Evolutionary conservation across 2,329 filamentous ascomycete genomes (phyloP).

Genomic region (Fusarium pseudonygamai): DNA sequence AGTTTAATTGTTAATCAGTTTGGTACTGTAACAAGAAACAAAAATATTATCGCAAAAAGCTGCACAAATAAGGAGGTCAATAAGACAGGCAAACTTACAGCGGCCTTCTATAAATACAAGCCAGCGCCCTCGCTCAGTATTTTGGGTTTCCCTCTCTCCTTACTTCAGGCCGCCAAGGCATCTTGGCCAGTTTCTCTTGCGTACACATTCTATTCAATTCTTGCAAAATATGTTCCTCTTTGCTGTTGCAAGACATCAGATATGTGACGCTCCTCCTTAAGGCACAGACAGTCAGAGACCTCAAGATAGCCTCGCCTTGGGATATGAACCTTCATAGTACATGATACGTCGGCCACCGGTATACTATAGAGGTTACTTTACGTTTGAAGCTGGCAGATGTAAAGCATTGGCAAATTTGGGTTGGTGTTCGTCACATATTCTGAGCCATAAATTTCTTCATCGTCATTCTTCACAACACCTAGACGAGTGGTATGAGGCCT

Average conservation of each 20-base stretch:
- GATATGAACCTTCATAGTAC: accelerated
- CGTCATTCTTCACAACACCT: not conserved
- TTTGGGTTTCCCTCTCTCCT: not conserved
- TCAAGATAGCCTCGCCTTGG: not conserved
- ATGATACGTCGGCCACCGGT: accelerated
- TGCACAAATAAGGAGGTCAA: no score
- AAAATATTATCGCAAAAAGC: not conserved
- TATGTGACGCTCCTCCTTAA: not conserved
- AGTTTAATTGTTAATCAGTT: accelerated
- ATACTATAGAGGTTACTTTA: not conserved
- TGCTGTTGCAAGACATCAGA: accelerated
- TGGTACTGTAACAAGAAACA: not conserved
- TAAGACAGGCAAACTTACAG: not conserved
- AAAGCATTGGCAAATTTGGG: accelerated
- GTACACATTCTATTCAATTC: not conserved
- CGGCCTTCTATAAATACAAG: not conserved
- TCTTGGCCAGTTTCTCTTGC: not conserved
- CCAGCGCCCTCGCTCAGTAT: not conserved
- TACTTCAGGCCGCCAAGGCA: accelerated
- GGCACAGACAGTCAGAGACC: not conserved
- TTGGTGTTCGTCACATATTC: accelerated
- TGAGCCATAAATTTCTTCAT: not conserved
- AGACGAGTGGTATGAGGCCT: not conserved
- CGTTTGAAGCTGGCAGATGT: accelerated
- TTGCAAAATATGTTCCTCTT: not conserved